Evolutionary conservation across 495 filamentous ascomycete genomes (phyloP).

Genomic region (Rostrohypoxylon terebratum): DNA sequence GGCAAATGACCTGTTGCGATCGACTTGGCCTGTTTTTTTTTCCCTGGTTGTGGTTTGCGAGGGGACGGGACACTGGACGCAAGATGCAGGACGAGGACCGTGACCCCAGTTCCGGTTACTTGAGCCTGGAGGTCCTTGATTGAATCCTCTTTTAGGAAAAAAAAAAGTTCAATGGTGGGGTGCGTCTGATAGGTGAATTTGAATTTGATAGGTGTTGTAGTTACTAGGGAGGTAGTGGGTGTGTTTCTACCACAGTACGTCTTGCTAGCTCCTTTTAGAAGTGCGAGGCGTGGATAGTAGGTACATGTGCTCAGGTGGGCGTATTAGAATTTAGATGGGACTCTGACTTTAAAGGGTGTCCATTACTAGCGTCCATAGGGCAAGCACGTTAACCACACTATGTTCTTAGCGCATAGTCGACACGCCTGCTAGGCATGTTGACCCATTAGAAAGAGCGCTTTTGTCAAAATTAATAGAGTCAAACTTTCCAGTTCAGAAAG

Average conservation of each 20-base stretch:
- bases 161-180: slow-evolving; percentile 42
- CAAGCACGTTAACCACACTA: neutral
- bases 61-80: neutral
- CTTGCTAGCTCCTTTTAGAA: slow-evolving; percentile 37
- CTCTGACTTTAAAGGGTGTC: slow-evolving; percentile 1
- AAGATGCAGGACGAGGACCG: neutral
- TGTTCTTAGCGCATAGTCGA: neutral
- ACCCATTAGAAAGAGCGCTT: neutral
- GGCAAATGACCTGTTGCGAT: slow-evolving; percentile 30
- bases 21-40: slow-evolving; percentile 23
- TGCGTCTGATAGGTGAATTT: slow-evolving; percentile 18
- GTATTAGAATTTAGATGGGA: slow-evolving; percentile 8
- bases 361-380: no score
- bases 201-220: slow-evolving; percentile 10
- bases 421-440: neutral
- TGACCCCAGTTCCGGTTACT: slow-evolving; percentile 34
- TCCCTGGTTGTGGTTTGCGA: slow-evolving; percentile 25
- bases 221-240: no score
- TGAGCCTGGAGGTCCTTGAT: slow-evolving; percentile 32
- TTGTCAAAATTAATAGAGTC: neutral
- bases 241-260: neutral
- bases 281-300: slow-evolving; percentile 30
- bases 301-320: neutral
- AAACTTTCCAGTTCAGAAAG: neutral
- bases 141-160: slow-evolving; percentile 31